These are phyloP conservation scores for Aristolochia fimbriata DNA, from an alignment of 164 flowering plant species.

Conservation along the genomic window DNA sequence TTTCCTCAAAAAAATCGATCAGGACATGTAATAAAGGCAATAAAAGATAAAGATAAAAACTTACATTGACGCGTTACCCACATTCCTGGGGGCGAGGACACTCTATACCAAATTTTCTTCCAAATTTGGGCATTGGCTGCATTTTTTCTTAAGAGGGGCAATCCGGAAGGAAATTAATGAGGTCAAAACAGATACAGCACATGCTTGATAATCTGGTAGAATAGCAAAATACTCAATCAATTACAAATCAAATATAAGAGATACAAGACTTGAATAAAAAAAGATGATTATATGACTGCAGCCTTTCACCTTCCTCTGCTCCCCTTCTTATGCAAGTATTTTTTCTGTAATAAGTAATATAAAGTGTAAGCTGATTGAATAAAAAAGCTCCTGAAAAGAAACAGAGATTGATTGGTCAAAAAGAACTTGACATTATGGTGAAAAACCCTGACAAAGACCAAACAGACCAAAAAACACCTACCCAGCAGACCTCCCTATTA, in stretches of 20 bases:
- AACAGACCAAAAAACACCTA: slow-evolving; percentile 18
- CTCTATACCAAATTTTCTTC: slow-evolving; percentile 52
- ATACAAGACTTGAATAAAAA: background rate
- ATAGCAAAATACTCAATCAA: background rate
- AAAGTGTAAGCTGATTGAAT: slow-evolving; percentile 87
- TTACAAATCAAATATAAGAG: background rate
- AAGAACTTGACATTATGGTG: no score
- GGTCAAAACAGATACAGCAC: slow-evolving; percentile 73
- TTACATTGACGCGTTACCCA: slow-evolving; percentile 97
- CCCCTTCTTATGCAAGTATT: slow-evolving; percentile 84
- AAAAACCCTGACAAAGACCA: no score
- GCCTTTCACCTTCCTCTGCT: slow-evolving; percentile 55
- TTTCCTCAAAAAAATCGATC: no score
- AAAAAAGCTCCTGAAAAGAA: slow-evolving; percentile 68
- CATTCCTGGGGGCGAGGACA: slow-evolving; percentile 96
- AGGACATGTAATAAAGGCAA: no score
- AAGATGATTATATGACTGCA: background rate
- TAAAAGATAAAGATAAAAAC: slow-evolving; percentile 11
- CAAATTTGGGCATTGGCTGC: slow-evolving; percentile 84
- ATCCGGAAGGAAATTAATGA: slow-evolving; percentile 82
- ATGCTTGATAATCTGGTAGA: slow-evolving; percentile 81
- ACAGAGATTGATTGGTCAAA: background rate
- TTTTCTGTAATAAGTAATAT: slow-evolving; percentile 73
- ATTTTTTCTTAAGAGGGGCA: slow-evolving; percentile 82
- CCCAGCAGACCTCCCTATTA: slow-evolving; percentile 97